Percentiles rank a stretch among this genome's conserved stretches.
These are phyloP conservation scores for Pyrenula aspistea DNA, from an alignment of 495 filamentous ascomycete genomes.

Conservation along the genomic window DNA sequence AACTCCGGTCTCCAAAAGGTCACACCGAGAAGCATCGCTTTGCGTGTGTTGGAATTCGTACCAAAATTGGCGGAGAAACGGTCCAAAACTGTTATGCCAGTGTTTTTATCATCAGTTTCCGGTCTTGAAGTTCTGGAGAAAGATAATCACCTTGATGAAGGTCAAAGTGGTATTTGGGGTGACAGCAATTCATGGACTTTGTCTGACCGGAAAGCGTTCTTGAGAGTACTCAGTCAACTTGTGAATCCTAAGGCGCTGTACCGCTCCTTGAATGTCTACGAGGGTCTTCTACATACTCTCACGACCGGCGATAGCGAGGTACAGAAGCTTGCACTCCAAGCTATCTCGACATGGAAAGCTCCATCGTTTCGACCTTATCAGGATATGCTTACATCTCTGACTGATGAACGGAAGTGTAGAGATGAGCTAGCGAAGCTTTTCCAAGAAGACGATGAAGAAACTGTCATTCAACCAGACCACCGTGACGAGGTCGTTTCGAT, in stretches of 20 bases:
- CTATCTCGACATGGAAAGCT: slow-evolving; percentile 79
- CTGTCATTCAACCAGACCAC: slow-evolving; percentile 62
- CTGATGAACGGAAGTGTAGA: slow-evolving; percentile 84
- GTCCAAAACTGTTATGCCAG: slow-evolving; percentile 71
- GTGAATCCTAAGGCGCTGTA: slow-evolving; percentile 73
- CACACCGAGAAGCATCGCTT: slow-evolving; percentile 25
- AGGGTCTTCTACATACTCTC: slow-evolving; percentile 57
- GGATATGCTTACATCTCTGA: slow-evolving; percentile 74
- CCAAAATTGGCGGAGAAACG: slow-evolving; percentile 73
- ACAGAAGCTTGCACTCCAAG: slow-evolving; percentile 73
- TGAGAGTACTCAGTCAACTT: slow-evolving; percentile 76
- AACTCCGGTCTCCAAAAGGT: neutral
- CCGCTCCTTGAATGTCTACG: slow-evolving; percentile 63
- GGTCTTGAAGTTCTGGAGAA: neutral
- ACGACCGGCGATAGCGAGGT: slow-evolving; percentile 81
- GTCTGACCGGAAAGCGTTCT: slow-evolving; percentile 69
- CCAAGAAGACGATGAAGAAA: slow-evolving; percentile 56
- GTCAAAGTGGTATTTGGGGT: neutral
- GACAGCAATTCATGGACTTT: slow-evolving; percentile 33
- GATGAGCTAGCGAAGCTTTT: slow-evolving; percentile 84
- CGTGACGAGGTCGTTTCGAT: slow-evolving; percentile 65
- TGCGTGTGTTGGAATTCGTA: slow-evolving; percentile 61
- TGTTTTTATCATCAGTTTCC: slow-evolving; percentile 67
- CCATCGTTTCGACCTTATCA: slow-evolving; percentile 64
- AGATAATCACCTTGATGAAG: neutral